Base-by-base conservation (phyloP, 148 eudicot species). In the Nepenthes gracilis region DNA sequence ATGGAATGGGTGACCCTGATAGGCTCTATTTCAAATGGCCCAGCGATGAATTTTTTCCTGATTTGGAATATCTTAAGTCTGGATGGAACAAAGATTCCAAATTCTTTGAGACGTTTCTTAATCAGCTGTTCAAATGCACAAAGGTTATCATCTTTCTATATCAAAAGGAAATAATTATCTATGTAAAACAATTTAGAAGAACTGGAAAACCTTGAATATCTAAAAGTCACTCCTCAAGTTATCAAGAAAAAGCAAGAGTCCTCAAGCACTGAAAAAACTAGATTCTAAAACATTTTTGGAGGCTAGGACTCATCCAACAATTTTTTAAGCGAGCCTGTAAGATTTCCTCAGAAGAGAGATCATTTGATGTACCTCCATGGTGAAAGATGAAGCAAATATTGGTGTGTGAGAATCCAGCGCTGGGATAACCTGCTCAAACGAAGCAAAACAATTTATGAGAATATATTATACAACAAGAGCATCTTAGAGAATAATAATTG, bases 21-120 rank as follows among this genome's bases (percentile, higher is more conserved):
- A 43, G 98, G 98, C 72, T 93, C 98, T 63, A 93, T 79, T 71
- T 93, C 96, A 73, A 93, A 93, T 58, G 98, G 98, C 52, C 98
- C 98, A 23, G 98, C 98, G 49, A 38, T 72, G 71, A 93, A 93
- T 75, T 67, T 84, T 68, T 59, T 93, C 70, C 74, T 81, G 34
- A 87, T 84, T 67, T 54, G 82, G 64, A 93, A 93, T 62, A 75
- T 64, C 75, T 86, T 88, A 60, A 93, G 87, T 76, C 98, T 82
- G 60, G 96, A 93, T 55, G 95, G 96, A 66, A 86, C 78, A 64
- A 84, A 88, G 56, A 93, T 88, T 65, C 98, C 94, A 66, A 79
- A 88, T 76, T 93, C 98, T 81, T 93, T 93, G 74, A 93, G 53
- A 38, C 96, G 91, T 68, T 81, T 93, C 76, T 93, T 88, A 52